Evolutionary conservation across 805 yeast species (phyloP), one percentile per base, ranked within the genome.

Genomic region (Novakomyces olei): DNA sequence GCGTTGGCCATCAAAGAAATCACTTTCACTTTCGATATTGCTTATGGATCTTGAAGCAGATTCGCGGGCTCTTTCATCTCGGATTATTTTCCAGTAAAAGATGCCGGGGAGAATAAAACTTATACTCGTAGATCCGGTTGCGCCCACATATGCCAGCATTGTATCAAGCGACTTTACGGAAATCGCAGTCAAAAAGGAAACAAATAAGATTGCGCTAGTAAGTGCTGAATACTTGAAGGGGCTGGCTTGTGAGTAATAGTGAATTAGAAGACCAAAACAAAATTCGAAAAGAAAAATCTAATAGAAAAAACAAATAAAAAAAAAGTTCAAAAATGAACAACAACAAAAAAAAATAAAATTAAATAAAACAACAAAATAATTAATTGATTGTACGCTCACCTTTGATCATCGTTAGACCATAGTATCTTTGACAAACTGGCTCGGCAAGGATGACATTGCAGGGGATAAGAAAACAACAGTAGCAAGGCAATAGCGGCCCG

Each of bases 61-160:
- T n/a, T n/a, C n/a, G n/a, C n/a, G n/a, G n/a, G n/a, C n/a, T n/a
- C n/a, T n/a, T n/a, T n/a, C 32, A 9, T 22, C 24, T 12, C 15
- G 30, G 1, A 19, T 14, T 8, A 30, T 19, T 14, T 15, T 15
- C 10, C 23, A 30, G 23, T 30, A 30, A 47, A 81, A 79, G 15
- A 79, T 55, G 0, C 94, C 94, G 0, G 95, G 95, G 30, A 81
- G 59, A 19, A 79, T 80, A 47, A 81, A 81, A 8, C 93, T 80
- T 33, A 83, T 80, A 4, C 92, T 68, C 0, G 94, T 81, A 1
- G 92, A 78, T 0, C 94, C 94, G 0, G 93, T 80, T 1, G 93
- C 77, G 2, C 95, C 95, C 3, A 81, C 92, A 40, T 81, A 58
- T 1, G 92, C 81, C 41, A 81, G 56, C 9, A 83, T 83, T 30